Evolutionary conservation across 176 grass and related monocot genomes (phyloP), one percentile per base, ranked within the genome.

Genomic region (Musa beccarii): DNA sequence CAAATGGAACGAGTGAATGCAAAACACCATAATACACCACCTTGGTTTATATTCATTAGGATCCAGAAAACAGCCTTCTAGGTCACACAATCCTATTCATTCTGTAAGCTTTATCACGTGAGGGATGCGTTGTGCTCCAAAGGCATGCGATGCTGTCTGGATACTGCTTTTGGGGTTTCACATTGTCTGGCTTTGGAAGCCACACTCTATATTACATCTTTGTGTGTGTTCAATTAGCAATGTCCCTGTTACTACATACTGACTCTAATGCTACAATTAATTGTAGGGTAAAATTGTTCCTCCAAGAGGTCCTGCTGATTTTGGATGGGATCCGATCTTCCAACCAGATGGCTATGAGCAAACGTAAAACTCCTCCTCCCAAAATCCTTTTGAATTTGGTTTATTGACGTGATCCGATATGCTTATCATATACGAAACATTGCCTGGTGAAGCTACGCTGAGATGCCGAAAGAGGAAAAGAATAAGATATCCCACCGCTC

Each of bases 271-370:
- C 28, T 79, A 65, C 61, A 28, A 79, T 54, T 84, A 28, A 79
- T 54, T 84, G 51, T 82, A 99, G 91, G 95, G 95, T 55, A 83
- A 81, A 81, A 86, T 99, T 22, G 95, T 94, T 53, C 83, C 88
- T 81, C 87, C 91, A 34, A 89, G 82, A 78, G 90, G 90, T 8
- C 90, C 90, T 79, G 51, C 69, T 78, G 88, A 94, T 99, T 99
- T 99, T 89, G 88, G 95, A 84, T 99, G 91, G 91, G 91, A 99
- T 70, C 91, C 91, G 25, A 82, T 99, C 80, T 99, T 92, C 82
- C 86, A 94, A 78, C 95, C 91, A 68, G 88, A 89, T 77, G 91
- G 91, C 69, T 99, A 89, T 67, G 88, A 94, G 57, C 83, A 94
- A 83, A 99, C 88, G 95, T 94, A 78, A 85, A 74, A 78, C 13